A percentile compares a stretch with the other conserved stretches of the same genome.
These are phyloP conservation scores for Alternaria ethzedia DNA, from an alignment of 2,329 filamentous ascomycete genomes.

Conservation along the genomic window DNA sequence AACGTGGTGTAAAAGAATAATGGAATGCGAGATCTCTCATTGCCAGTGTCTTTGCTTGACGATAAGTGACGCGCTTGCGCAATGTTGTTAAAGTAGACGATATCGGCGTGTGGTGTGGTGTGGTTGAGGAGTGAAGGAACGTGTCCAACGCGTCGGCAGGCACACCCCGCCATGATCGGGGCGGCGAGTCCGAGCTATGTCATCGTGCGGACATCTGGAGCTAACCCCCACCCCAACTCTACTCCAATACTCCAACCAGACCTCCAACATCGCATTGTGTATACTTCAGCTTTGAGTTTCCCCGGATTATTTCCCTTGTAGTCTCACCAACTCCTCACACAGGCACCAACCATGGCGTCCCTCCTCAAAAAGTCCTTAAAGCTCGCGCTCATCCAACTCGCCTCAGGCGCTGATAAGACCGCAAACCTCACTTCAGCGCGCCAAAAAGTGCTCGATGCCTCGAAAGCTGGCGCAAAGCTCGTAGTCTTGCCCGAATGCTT, in stretches of 20 bases:
- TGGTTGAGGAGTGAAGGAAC: not conserved
- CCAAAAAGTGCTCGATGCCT: slow-evolving; percentile 81
- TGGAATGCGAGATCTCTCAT: fast-evolving
- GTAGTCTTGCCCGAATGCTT: slow-evolving; percentile 98
- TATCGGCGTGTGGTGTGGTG: not conserved
- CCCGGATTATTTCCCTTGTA: not conserved
- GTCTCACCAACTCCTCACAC: not conserved
- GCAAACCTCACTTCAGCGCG: slow-evolving; percentile 83
- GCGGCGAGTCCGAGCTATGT: slow-evolving; percentile 4
- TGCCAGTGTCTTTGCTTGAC: not conserved
- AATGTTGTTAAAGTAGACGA: not conserved
- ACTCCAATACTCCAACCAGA: slow-evolving; percentile 9
- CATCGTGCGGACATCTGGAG: not conserved
- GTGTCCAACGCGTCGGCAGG: slow-evolving; percentile 3
- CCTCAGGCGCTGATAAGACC: slow-evolving; percentile 71
- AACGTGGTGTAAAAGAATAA: no score
- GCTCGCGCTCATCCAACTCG: slow-evolving; percentile 58
- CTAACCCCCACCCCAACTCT: slow-evolving; percentile 9
- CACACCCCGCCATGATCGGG: slow-evolving; percentile 5
- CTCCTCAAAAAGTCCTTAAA: slow-evolving; percentile 48
- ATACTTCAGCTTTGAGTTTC: not conserved
- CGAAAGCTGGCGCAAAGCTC: slow-evolving; percentile 75
- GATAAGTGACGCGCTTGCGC: not conserved
- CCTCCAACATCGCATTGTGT: not conserved
- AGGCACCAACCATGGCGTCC: slow-evolving; percentile 25